phyloP scores from a whole-genome alignment of 2,329 filamentous ascomycete species.

The Fusarium xylarioides region DNA sequence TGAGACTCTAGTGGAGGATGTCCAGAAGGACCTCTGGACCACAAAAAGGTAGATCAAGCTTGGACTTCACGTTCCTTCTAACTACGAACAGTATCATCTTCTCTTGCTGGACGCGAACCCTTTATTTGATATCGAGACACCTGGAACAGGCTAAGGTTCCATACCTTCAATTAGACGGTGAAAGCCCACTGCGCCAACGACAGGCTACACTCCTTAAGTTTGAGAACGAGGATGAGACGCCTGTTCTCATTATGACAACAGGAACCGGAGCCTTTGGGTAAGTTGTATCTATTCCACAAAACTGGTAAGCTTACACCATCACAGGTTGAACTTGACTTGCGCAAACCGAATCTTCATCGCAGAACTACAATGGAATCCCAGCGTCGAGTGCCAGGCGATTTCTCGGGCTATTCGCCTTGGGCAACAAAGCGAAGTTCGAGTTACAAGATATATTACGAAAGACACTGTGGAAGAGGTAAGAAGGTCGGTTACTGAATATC shows the following conservation, averaged over 20 bases:
- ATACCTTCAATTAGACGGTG: constrained; percentile 56
- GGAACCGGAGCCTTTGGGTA: constrained; percentile 62
- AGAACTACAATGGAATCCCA: constrained; percentile 65
- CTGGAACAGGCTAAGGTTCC: constrained; percentile 42
- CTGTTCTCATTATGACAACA: constrained; percentile 61
- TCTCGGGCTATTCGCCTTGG: constrained; percentile 58
- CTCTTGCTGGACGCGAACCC: constrained; percentile 56
- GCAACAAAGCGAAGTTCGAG: constrained; percentile 53
- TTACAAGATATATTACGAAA: constrained; percentile 57
- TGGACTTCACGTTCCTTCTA: fast-evolving
- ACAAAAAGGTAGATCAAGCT: not conserved
- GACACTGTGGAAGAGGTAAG: constrained; percentile 55
- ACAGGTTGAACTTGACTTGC: constrained; percentile 57
- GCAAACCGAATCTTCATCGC: constrained; percentile 61
- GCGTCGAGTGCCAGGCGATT: constrained; percentile 61
- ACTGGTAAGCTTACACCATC: too few relatives aligned
- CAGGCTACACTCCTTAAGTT: constrained; percentile 53
- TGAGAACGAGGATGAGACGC: constrained; percentile 27
- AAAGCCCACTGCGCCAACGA: constrained; percentile 48
- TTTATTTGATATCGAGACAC: constrained; percentile 49
- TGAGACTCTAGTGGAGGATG: not conserved
- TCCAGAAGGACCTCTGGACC: not conserved
- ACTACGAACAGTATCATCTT: constrained; percentile 52
- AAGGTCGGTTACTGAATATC: fast-evolving
- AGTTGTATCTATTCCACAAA: too few relatives aligned